Evolutionary conservation across 345 rosid species (phyloP).

Genomic region (Sapria himalayana): DNA sequence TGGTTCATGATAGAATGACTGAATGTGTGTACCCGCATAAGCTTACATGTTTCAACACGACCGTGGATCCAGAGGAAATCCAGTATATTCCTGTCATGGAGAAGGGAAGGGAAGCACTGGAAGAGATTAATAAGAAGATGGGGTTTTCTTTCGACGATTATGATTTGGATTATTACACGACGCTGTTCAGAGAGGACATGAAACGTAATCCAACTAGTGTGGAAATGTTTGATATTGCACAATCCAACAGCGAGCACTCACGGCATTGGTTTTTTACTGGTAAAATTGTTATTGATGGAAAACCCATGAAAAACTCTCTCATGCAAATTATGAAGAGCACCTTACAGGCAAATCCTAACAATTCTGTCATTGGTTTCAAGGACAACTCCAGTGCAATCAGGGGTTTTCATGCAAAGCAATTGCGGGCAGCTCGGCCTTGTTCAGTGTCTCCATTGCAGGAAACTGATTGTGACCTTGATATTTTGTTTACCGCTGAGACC

Average conservation of each 20-base stretch:
- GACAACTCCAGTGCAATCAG: conserved; percentile 91
- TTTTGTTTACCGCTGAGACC: conserved; percentile 83
- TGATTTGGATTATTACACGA: conserved; percentile 72
- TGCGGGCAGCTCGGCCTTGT: conserved; percentile 62
- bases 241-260: conserved; percentile 87
- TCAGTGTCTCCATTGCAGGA: conserved; percentile 30
- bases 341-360: conserved; percentile 52
- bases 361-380: conserved; percentile 78
- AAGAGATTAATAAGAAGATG: conserved; percentile 79
- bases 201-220: conserved; percentile 70
- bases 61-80: conserved; percentile 55
- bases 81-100: conserved; percentile 58
- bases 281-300: conserved; percentile 67
- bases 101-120: conserved; percentile 60
- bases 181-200: conserved; percentile 50
- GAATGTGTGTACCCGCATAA: conserved; percentile 51
- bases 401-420: conserved; percentile 52
- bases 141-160: conserved; percentile 93
- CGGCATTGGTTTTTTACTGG: conserved; percentile 94
- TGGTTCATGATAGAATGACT: conserved; percentile 87
- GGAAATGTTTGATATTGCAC: conserved; percentile 86
- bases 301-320: conserved; percentile 55
- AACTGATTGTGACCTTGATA: conserved; percentile 37
- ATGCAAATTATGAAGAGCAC: conserved; percentile 97
- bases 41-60: conserved; percentile 47